Conservation (phyloP, 192 early-diverging fungal genomes). For the Dispira parvispora region DNA sequence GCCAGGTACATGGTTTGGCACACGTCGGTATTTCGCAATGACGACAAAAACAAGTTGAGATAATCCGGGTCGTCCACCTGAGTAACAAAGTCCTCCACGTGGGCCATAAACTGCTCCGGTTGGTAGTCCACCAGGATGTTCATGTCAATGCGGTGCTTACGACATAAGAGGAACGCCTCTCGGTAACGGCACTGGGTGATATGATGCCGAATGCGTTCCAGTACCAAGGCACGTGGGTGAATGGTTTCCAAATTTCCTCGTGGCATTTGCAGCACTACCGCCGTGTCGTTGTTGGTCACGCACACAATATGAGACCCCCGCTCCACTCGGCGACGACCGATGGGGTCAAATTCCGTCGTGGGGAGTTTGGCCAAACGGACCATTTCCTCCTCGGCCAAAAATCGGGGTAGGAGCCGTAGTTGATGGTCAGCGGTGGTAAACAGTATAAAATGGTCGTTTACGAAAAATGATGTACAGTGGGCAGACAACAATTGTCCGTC, state of each 20-base stretch:
- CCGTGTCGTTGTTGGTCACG: constrained; percentile 47
- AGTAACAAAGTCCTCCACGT: constrained; percentile 51
- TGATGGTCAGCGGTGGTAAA: constrained; percentile 72
- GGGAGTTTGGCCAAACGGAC: constrained; percentile 1
- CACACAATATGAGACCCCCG: constrained; percentile 76
- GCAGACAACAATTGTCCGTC: constrained; percentile 48
- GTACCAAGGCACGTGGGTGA: constrained; percentile 72
- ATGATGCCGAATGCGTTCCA: constrained; percentile 45
- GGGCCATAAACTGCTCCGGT: constrained; percentile 44
- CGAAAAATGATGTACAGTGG: constrained; percentile 72
- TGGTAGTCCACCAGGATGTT: constrained; percentile 78
- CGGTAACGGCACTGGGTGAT: constrained; percentile 50
- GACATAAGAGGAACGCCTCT: constrained; percentile 63
- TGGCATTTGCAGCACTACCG: constrained; percentile 64
- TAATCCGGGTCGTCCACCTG: constrained; percentile 68
- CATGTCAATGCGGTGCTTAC: constrained; percentile 84
- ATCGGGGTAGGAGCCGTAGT: constrained; percentile 50
- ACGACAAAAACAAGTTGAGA: constrained; percentile 79
- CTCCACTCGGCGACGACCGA: constrained; percentile 58
- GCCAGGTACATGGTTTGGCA: constrained; percentile 59
- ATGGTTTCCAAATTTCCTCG: constrained; percentile 94
- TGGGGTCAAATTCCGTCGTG: neutral
- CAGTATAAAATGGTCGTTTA: constrained; percentile 67
- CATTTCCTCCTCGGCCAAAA: neutral
- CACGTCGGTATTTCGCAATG: constrained; percentile 70